phyloP scores from a whole-genome alignment of 495 filamentous ascomycete genomes.

The Cryomyces minteri region DNA sequence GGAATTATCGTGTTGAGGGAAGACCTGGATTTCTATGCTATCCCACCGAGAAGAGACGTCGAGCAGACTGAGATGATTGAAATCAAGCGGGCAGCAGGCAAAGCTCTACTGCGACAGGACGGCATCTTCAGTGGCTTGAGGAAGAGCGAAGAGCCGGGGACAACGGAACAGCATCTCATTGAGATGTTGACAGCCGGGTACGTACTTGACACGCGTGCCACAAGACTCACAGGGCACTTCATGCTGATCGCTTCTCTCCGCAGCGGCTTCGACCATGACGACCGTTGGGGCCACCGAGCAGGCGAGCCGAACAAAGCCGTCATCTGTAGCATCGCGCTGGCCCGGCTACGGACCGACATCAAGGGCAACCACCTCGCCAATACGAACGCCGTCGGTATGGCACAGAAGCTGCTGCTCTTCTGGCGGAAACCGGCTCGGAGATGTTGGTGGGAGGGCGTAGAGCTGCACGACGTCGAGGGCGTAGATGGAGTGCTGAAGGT shows the following conservation, averaged over 20 bases:
- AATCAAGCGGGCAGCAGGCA: conserved; percentile 85
- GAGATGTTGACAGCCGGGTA: conserved; percentile 99
- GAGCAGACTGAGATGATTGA: conserved; percentile 84
- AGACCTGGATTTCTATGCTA: conserved; percentile 94
- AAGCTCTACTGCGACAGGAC: conserved; percentile 69
- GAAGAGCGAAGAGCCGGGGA: conserved; percentile 87
- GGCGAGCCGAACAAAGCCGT: conserved; percentile 96
- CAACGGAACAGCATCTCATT: conserved; percentile 95
- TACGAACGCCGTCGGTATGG: conserved; percentile 87
- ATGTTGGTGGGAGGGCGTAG: conserved; percentile 99
- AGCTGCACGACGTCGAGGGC: conserved; percentile 75
- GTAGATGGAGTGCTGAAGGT: conserved; percentile 87
- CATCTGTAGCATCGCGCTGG: conserved; percentile 88
- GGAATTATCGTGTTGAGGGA: conserved; percentile 96
- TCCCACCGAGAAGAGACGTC: conserved; percentile 76
- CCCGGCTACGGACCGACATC: conserved; percentile 81
- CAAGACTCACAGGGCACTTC: neutral
- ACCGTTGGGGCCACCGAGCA: conserved; percentile 88
- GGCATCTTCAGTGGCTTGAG: conserved; percentile 92
- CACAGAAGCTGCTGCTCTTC: conserved; percentile 93
- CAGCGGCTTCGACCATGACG: conserved; percentile 91
- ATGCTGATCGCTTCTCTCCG: conserved; percentile 10
- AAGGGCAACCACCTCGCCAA: conserved; percentile 51
- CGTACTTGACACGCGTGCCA: conserved; percentile 9
- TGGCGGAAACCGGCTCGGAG: conserved; percentile 93